Percentiles rank a stretch among this genome's conserved stretches.
Conservation (phyloP, 2,329 filamentous ascomycete genomes). For the Diaporthe vaccinii region DNA sequence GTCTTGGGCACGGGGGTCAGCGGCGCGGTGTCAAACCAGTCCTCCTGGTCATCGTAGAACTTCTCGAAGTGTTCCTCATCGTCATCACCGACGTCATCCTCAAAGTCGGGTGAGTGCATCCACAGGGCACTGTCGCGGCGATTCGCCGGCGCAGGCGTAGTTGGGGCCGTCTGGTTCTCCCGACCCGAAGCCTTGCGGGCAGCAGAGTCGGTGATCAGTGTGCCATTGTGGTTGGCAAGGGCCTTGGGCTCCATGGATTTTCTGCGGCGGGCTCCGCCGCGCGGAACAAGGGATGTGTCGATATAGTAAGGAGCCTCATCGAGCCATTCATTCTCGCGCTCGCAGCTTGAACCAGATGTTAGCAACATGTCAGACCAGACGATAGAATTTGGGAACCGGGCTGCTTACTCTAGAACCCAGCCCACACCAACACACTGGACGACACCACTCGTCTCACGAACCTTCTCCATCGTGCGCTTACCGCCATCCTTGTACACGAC, state of each 20-base stretch:
- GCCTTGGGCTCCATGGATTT: slow-evolving; percentile 86
- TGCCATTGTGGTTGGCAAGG: slow-evolving; percentile 77
- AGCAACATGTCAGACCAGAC: slow-evolving; percentile 42
- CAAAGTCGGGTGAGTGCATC: slow-evolving; percentile 67
- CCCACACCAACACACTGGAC: slow-evolving; percentile 89
- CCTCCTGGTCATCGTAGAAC: slow-evolving; percentile 56
- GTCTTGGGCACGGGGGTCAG: slow-evolving; percentile 71
- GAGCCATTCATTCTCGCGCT: slow-evolving; percentile 82
- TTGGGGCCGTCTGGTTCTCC: slow-evolving; percentile 57
- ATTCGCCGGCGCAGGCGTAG: slow-evolving; percentile 59
- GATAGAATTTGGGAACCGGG: too few species aligned
- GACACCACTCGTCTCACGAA: slow-evolving; percentile 77
- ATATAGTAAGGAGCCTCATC: slow-evolving; percentile 79
- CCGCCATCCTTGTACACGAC: slow-evolving; percentile 92
- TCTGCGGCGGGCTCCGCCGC: slow-evolving; percentile 78
- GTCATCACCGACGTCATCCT: slow-evolving; percentile 47
- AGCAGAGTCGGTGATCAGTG: slow-evolving; percentile 62
- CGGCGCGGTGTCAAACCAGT: slow-evolving; percentile 51
- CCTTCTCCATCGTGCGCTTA: slow-evolving; percentile 84
- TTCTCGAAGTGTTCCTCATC: slow-evolving; percentile 53
- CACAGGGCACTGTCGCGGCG: slow-evolving; percentile 68
- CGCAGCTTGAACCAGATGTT: slow-evolving; percentile 68
- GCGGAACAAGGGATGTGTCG: slow-evolving; percentile 75
- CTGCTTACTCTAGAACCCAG: slow-evolving; percentile 88
- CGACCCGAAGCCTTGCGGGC: slow-evolving; percentile 45